phyloP scores from a whole-genome alignment of 192 early-diverging fungal genomes.

The Podila epigama region DNA sequence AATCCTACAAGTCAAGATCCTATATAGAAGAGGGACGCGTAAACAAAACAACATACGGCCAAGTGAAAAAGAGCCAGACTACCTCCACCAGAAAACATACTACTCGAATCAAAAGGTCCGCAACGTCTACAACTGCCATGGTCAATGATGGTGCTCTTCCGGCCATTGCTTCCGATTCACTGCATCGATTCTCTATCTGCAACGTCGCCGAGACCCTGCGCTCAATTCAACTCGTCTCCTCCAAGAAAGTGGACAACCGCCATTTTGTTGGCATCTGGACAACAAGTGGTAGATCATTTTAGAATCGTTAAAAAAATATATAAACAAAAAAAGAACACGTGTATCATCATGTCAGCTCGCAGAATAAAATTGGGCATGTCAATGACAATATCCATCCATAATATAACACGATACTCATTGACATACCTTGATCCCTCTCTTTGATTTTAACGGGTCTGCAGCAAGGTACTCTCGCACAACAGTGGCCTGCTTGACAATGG shows the following conservation, averaged over 20 bases:
- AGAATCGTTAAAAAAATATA: not conserved
- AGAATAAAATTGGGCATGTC: too few relatives aligned
- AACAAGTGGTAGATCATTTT: not conserved
- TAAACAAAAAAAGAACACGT: not conserved
- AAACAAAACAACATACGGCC: too few relatives aligned
- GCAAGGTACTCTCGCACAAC: constrained; percentile 60
- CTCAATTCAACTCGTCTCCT: constrained; percentile 42
- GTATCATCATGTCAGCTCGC: too few relatives aligned
- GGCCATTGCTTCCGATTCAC: not conserved
- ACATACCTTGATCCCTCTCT: constrained; percentile 31
- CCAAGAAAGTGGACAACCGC: constrained; percentile 33
- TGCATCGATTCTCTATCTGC: not conserved
- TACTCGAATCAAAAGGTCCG: not conserved
- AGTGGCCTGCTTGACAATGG: constrained; percentile 65
- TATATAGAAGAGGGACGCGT: too few relatives aligned
- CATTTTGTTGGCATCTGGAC: constrained; percentile 25
- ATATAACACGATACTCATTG: too few relatives aligned
- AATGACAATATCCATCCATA: too few relatives aligned
- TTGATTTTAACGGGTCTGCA: constrained; percentile 47
- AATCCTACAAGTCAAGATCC: constrained; percentile 1
- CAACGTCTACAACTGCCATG: not conserved
- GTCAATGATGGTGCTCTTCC: not conserved
- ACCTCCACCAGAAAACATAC: not conserved
- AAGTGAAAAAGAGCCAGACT: not conserved
- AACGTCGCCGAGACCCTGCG: not conserved